These are phyloP conservation scores for Pelargonium fulgidum DNA, from an alignment of 441 rosid species.

Conservation along the genomic window DNA sequence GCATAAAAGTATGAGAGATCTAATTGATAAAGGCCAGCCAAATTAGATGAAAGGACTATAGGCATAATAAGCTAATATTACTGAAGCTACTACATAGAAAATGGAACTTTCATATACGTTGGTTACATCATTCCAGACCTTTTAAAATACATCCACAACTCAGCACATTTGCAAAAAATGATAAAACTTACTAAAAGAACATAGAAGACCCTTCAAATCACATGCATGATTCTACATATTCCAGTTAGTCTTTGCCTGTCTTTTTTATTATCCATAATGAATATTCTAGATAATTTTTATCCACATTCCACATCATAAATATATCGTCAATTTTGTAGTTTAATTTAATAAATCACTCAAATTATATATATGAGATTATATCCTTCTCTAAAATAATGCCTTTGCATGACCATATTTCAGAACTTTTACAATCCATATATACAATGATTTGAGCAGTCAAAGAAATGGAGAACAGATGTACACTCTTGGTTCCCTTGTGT, in stretches of 20 bases:
- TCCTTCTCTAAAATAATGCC: neutral
- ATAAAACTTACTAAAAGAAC: neutral
- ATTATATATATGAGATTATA: neutral
- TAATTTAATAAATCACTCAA: neutral
- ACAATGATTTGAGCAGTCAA: neutral
- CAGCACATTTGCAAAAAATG: neutral
- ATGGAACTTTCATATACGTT: neutral
- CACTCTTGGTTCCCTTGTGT: neutral
- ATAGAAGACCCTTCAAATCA: neutral
- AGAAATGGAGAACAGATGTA: neutral
- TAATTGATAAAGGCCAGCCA: neutral
- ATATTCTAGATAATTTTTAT: neutral
- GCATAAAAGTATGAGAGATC: neutral
- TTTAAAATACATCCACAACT: neutral
- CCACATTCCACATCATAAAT: neutral
- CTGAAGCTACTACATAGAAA: neutral
- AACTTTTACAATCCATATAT: neutral
- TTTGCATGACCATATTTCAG: neutral
- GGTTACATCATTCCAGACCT: neutral
- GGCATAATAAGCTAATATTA: neutral
- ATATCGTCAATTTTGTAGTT: neutral
- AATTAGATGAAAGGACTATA: neutral
- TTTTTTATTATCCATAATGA: neutral
- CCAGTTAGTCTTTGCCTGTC: neutral
- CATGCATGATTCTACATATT: neutral